Evolutionary conservation across 768 basidiomycete species (phyloP).

Genomic region (Lenzites betulinus): DNA sequence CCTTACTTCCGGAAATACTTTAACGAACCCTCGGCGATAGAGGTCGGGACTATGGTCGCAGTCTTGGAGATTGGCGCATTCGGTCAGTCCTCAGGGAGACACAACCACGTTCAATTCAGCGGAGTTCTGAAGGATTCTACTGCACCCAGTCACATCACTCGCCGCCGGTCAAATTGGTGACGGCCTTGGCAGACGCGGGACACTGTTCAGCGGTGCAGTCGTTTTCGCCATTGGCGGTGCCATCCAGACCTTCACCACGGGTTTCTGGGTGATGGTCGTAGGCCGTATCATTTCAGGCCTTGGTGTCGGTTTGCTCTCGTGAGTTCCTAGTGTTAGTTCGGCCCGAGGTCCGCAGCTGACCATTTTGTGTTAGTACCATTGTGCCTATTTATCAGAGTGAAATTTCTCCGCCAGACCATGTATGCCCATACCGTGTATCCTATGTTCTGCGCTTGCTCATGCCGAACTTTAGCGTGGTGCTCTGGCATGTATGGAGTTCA

Average conservation of each 20-base stretch:
- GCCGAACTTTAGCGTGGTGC: constrained; percentile 68
- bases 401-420: constrained; percentile 91
- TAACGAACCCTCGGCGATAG: constrained; percentile 68
- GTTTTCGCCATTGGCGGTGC: constrained; percentile 87
- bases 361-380: constrained; percentile 62
- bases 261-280: constrained; percentile 79
- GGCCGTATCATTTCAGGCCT: constrained; percentile 85
- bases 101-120: constrained; percentile 4
- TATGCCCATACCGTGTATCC: constrained; percentile 29
- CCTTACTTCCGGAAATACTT: constrained; percentile 84
- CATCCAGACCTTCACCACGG: constrained; percentile 80
- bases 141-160: constrained; percentile 73
- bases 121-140: constrained; percentile 5
- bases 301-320: constrained; percentile 90
- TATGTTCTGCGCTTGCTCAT: background rate
- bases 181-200: constrained; percentile 80
- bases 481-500: constrained; percentile 94
- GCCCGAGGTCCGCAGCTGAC: constrained; percentile 4
- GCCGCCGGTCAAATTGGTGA: constrained; percentile 90
- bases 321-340: constrained; percentile 34
- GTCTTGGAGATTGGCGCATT: constrained; percentile 92
- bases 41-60: constrained; percentile 95
- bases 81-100: constrained; percentile 47
- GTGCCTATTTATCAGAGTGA: constrained; percentile 96
- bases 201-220: constrained; percentile 78